These are phyloP conservation scores for Croton laevigatus DNA, from an alignment of 441 rosid genomes.

Conservation along the genomic window DNA sequence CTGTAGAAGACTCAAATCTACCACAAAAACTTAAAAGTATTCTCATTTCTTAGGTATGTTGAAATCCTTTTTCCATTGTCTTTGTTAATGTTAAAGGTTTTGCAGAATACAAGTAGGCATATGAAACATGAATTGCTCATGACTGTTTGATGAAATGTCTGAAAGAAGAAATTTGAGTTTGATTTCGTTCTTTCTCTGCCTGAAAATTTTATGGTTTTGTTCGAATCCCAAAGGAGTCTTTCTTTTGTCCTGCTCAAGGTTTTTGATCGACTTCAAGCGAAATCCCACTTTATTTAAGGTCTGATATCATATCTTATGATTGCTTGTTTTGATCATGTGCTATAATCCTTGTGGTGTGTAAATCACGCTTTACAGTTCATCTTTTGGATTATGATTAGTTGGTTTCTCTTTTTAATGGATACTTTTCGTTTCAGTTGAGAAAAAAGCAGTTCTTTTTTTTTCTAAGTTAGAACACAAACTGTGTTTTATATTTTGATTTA, in stretches of 20 bases:
- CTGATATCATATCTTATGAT: neutral
- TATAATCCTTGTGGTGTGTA: neutral
- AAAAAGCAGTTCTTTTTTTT: too few relatives aligned
- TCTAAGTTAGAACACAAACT: too few relatives aligned
- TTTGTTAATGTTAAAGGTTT: neutral
- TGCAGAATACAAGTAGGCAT: neutral
- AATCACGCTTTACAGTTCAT: neutral
- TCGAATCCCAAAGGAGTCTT: neutral
- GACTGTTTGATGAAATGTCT: neutral
- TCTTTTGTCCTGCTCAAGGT: neutral
- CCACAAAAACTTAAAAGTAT: neutral
- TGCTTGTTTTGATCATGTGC: neutral
- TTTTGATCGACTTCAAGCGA: too few relatives aligned
- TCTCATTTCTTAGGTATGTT: conserved; percentile 4
- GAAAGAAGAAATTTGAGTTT: neutral
- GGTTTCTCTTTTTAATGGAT: too few relatives aligned
- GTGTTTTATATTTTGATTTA: neutral
- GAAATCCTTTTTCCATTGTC: neutral
- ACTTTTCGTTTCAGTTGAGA: too few relatives aligned
- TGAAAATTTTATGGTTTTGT: neutral
- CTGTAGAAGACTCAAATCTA: neutral
- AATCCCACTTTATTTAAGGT: too few relatives aligned
- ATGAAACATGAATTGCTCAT: neutral
- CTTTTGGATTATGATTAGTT: too few relatives aligned
- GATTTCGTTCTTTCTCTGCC: neutral